Conservation (phyloP, 1,284 basidiomycete genomes). For the Cystobasidium slooffiae region DNA sequence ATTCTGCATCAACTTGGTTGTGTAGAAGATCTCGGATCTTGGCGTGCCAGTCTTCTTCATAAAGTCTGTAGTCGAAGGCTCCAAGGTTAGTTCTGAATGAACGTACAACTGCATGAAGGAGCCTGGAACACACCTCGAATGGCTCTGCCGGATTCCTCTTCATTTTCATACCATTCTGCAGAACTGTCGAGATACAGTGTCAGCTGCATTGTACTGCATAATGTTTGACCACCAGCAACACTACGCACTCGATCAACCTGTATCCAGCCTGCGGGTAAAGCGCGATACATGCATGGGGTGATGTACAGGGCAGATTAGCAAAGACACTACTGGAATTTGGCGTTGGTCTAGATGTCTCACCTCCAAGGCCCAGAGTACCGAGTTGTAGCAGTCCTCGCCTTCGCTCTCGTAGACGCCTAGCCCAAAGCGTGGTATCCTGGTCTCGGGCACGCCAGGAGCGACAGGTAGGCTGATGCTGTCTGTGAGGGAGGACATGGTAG, state of each 20-base stretch:
- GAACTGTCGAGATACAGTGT: constrained; percentile 15
- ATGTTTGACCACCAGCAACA: no score
- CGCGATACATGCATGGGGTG: neutral
- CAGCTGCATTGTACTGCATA: neutral
- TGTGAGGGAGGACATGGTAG: constrained; percentile 13
- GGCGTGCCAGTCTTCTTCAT: constrained; percentile 69
- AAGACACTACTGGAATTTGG: neutral
- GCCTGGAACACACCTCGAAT: constrained; percentile 26
- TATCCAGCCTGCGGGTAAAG: constrained; percentile 35
- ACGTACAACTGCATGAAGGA: neutral
- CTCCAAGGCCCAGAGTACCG: constrained; percentile 43
- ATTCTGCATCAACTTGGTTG: constrained; percentile 43
- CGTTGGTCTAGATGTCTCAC: neutral
- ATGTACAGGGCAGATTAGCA: neutral
- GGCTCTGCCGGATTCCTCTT: constrained; percentile 44
- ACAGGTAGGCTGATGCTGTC: constrained; percentile 34
- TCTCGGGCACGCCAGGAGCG: constrained; percentile 23
- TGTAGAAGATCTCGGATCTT: constrained; percentile 65
- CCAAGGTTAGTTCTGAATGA: constrained; percentile 41
- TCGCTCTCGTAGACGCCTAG: constrained; percentile 42
- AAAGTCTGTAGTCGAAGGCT: constrained; percentile 18
- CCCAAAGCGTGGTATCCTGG: constrained; percentile 37
- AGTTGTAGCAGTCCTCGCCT: constrained; percentile 45
- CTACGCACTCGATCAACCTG: constrained; percentile 34
- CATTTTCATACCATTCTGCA: constrained; percentile 46